These are phyloP conservation scores for Lophium mytilinum DNA, from an alignment of 495 filamentous ascomycete genomes.

Conservation along the genomic window DNA sequence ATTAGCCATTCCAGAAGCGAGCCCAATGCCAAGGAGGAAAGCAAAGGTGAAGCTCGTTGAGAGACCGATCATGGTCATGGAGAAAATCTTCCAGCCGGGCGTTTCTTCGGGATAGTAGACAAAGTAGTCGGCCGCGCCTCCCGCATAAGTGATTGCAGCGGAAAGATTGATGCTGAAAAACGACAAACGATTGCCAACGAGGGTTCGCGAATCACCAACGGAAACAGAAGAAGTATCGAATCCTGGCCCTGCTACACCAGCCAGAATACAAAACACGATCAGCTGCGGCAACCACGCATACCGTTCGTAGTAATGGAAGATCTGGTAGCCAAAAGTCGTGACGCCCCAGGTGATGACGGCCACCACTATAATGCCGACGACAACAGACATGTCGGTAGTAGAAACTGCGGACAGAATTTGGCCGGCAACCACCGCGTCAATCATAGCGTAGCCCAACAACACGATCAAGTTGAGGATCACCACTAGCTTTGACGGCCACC, in stretches of 20 bases:
- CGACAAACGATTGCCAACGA: slow-evolving; percentile 53
- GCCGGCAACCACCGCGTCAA: slow-evolving; percentile 63
- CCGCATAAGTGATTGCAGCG: slow-evolving; percentile 55
- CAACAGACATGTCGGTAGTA: slow-evolving; percentile 51
- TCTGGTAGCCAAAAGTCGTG: slow-evolving; percentile 63
- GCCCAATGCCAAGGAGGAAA: slow-evolving; percentile 62
- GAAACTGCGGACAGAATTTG: slow-evolving; percentile 70
- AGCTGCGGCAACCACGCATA: slow-evolving; percentile 64
- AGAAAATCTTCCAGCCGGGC: slow-evolving; percentile 34
- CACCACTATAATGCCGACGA: slow-evolving; percentile 65
- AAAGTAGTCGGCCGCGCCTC: slow-evolving; percentile 56
- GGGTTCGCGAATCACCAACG: slow-evolving; percentile 42
- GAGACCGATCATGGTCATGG: slow-evolving; percentile 39
- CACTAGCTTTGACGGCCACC: slow-evolving; percentile 70
- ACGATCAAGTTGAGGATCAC: slow-evolving; percentile 64
- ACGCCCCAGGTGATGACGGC: slow-evolving; percentile 59
- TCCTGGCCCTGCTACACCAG: slow-evolving; percentile 54
- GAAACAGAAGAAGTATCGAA: slow-evolving; percentile 52
- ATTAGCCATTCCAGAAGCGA: slow-evolving; percentile 50
- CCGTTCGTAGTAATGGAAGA: slow-evolving; percentile 66
- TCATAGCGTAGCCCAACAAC: slow-evolving; percentile 62
- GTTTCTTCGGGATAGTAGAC: slow-evolving; percentile 56
- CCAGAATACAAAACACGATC: slow-evolving; percentile 56
- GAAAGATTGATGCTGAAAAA: slow-evolving; percentile 61
- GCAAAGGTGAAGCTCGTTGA: slow-evolving; percentile 47